phyloP scores from a whole-genome alignment of 2,329 filamentous ascomycete genomes.

The Cephalotrichum gorgonifer region DNA sequence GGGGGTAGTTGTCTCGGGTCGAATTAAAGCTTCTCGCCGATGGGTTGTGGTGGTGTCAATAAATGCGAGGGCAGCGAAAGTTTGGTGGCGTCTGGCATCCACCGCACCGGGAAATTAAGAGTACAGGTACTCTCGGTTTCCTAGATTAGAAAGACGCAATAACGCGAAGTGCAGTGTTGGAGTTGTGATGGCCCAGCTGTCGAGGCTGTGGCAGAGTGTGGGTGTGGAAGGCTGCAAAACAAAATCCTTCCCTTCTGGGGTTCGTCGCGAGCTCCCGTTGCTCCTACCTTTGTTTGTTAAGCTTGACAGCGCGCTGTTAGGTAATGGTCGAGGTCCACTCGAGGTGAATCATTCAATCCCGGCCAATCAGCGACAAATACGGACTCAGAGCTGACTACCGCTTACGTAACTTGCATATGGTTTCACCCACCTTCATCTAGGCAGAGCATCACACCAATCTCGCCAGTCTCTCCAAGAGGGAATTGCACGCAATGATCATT shows the following conservation, averaged over 20 bases:
- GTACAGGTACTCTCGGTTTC: background rate
- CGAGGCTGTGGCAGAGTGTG: background rate
- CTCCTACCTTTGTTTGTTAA: background rate
- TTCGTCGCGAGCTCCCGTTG: constrained; percentile 1
- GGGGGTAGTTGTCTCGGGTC: background rate
- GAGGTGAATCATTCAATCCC: background rate
- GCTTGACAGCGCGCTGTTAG: background rate
- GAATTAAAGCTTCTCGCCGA: background rate
- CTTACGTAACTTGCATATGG: background rate
- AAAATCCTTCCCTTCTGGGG: constrained; percentile 3
- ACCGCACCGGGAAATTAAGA: background rate
- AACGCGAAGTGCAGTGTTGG: background rate
- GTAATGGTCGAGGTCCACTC: background rate
- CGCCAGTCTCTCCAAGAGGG: too few species aligned
- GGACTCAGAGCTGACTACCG: background rate
- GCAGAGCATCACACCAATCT: too few species aligned
- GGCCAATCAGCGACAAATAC: background rate
- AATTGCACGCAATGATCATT: too few species aligned
- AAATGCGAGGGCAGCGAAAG: background rate
- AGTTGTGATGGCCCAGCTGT: background rate
- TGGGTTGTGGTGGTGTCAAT: background rate
- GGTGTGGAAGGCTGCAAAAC: background rate
- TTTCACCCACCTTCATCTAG: too few species aligned
- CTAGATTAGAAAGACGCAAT: background rate
- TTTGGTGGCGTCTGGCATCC: background rate